Conservation (phyloP, 2,329 filamentous ascomycete genomes). For the Thelonectria discophora region DNA sequence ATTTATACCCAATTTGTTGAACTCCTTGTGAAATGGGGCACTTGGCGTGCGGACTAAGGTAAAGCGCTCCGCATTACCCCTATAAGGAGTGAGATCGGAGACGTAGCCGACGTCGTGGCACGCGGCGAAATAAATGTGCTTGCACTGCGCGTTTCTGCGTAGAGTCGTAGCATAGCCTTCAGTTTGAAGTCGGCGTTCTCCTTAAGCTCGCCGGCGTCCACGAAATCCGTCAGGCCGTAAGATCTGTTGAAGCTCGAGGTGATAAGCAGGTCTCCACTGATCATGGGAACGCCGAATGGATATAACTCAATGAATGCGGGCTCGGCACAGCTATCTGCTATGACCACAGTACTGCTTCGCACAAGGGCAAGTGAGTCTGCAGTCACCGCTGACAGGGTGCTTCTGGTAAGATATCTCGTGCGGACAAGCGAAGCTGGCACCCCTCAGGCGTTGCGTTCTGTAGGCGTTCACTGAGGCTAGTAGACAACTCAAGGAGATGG, state of each 20-base stretch:
- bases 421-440: no score
- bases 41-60: constrained; percentile 61
- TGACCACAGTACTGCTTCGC: no score
- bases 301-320: no score
- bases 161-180: constrained; percentile 58
- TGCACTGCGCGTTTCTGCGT: constrained; percentile 68
- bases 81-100: constrained; percentile 63
- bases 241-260: constrained; percentile 65
- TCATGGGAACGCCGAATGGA: no score
- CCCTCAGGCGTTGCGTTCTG: no score
- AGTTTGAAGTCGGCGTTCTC: constrained; percentile 69
- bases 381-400: no score
- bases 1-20: constrained; percentile 59
- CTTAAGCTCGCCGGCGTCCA: constrained; percentile 69
- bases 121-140: constrained; percentile 70
- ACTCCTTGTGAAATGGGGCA: constrained; percentile 62
- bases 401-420: no score
- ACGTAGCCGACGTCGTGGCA: constrained; percentile 65
- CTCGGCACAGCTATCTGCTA: no score
- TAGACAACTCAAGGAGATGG: no score
- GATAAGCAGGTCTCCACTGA: no score
- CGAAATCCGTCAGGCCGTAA: constrained; percentile 67
- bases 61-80: constrained; percentile 58
- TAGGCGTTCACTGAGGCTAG: no score
- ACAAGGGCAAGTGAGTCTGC: no score